phyloP scores from a whole-genome alignment of 345 rosid genomes.

The Leavenworthia alabamica region DNA sequence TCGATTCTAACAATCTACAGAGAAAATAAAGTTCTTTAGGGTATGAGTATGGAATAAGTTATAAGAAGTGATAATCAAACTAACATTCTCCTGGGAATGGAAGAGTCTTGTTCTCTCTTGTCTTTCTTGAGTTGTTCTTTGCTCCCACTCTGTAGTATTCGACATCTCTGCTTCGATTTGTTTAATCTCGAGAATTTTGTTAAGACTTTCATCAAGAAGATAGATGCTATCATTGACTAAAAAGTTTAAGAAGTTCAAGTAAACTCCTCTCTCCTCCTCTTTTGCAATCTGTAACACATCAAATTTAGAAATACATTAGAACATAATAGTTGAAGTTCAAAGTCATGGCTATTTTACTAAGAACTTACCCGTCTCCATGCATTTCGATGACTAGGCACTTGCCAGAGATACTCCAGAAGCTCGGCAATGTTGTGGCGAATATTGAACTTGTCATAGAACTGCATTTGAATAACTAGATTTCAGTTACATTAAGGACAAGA shows the following conservation, averaged over 20 bases:
- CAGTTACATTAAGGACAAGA: not conserved
- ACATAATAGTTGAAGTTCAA: slow-evolving; percentile 3
- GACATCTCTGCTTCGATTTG: slow-evolving; percentile 95
- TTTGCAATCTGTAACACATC: slow-evolving; percentile 73
- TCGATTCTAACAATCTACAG: too few relatives aligned
- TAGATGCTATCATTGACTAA: slow-evolving; percentile 93
- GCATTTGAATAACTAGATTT: slow-evolving; percentile 27
- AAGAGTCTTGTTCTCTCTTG: too few relatives aligned
- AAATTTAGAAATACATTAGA: not conserved
- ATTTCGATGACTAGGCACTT: too few relatives aligned
- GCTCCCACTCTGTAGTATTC: slow-evolving; percentile 46
- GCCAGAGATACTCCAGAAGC: slow-evolving; percentile 93
- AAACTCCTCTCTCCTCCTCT: slow-evolving; percentile 99
- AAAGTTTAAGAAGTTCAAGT: slow-evolving; percentile 95
- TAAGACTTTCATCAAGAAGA: slow-evolving; percentile 97
- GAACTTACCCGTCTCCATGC: too few relatives aligned
- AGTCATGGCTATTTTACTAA: slow-evolving; percentile 14
- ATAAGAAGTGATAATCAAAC: too few relatives aligned
- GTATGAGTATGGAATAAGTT: too few relatives aligned
- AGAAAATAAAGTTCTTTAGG: too few relatives aligned
- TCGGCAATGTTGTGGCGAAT: slow-evolving; percentile 98
- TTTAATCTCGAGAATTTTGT: slow-evolving; percentile 93
- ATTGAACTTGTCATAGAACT: slow-evolving; percentile 98
- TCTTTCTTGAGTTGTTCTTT: too few relatives aligned
- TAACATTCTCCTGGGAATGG: not conserved